Conservation (phyloP, 495 filamentous ascomycete genomes). For the Entonaema liquescens region DNA sequence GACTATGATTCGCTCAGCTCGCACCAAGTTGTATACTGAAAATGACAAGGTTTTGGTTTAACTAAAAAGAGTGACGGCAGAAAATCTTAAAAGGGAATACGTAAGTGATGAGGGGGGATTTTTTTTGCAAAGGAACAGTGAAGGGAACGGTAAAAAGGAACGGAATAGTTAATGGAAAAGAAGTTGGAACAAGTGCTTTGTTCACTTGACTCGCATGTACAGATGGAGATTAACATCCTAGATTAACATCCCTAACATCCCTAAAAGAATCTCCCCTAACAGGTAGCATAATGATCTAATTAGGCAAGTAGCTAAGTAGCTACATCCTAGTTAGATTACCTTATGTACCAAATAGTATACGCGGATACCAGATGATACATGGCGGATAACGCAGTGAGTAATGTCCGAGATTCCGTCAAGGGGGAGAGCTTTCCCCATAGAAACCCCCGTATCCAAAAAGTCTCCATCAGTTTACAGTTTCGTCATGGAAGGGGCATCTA, state of each 20-base stretch:
- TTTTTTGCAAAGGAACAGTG: constrained; percentile 9
- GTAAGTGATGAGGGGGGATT: neutral
- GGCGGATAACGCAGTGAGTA: constrained; percentile 6
- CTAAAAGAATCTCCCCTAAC: neutral
- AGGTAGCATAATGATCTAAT: constrained; percentile 26
- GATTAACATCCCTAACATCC: constrained; percentile 20
- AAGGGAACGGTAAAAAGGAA: constrained; percentile 24
- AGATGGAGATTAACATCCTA: constrained; percentile 1
- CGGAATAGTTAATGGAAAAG: constrained; percentile 2
- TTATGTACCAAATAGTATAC: neutral
- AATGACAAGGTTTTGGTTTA: constrained; percentile 12
- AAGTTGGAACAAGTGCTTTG: constrained; percentile 31
- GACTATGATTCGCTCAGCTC: constrained; percentile 23
- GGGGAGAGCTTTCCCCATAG: constrained; percentile 31
- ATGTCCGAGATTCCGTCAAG: constrained; percentile 37
- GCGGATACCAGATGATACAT: constrained; percentile 1
- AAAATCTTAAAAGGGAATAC: constrained; percentile 1
- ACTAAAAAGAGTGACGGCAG: constrained; percentile 5
- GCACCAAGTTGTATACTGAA: constrained; percentile 17
- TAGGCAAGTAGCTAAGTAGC: constrained; percentile 36
- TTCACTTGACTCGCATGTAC: constrained; percentile 26
- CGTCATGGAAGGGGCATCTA: constrained; percentile 16
- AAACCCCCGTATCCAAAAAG: constrained; percentile 1
- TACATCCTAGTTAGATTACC: neutral
- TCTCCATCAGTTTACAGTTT: constrained; percentile 5